phyloP scores from a whole-genome alignment of 164 flowering plant species.

The Vitis cinerea region DNA sequence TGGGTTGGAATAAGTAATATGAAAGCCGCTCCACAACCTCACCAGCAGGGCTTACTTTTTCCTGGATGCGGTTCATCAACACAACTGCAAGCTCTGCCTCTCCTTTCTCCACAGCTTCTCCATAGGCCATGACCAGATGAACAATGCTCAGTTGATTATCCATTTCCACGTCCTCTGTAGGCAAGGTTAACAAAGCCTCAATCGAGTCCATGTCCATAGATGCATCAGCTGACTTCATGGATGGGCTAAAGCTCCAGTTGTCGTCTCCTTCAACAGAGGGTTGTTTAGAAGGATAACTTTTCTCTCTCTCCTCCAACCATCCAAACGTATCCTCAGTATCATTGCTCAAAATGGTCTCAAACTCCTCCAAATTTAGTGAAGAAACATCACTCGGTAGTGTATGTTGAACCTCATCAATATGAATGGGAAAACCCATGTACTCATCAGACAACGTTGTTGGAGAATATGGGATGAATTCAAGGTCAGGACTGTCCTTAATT shows the following conservation, averaged over 20 bases:
- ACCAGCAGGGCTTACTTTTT: conserved; percentile 50
- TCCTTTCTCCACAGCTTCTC: conserved; percentile 48
- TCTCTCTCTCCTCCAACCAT: conserved; percentile 21
- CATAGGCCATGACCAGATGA: conserved; percentile 54
- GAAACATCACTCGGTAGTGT: conserved; percentile 9
- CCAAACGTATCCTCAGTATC: conserved; percentile 10
- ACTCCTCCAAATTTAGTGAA: conserved; percentile 11
- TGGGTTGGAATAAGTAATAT: conserved; percentile 25
- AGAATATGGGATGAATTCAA: conserved; percentile 11
- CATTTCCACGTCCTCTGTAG: conserved; percentile 28
- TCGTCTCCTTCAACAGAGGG: conserved; percentile 5
- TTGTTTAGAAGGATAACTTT: conserved; percentile 13
- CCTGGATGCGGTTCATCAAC: conserved; percentile 29
- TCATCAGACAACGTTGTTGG: conserved; percentile 8
- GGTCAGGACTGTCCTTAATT: conserved; percentile 18
- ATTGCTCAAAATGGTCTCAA: conserved; percentile 8
- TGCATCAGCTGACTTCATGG: conserved; percentile 1
- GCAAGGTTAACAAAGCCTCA: conserved; percentile 20
- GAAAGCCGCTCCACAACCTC: conserved; percentile 38
- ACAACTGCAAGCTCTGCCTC: conserved; percentile 43
- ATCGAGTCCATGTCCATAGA: conserved; percentile 11
- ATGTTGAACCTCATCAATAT: conserved; percentile 1
- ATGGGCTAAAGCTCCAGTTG: conserved; percentile 21
- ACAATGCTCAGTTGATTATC: conserved; percentile 29
- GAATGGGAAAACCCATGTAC: background rate